Conservation (phyloP, 2,329 filamentous ascomycete species). For the Clonostachys rhizophaga region DNA sequence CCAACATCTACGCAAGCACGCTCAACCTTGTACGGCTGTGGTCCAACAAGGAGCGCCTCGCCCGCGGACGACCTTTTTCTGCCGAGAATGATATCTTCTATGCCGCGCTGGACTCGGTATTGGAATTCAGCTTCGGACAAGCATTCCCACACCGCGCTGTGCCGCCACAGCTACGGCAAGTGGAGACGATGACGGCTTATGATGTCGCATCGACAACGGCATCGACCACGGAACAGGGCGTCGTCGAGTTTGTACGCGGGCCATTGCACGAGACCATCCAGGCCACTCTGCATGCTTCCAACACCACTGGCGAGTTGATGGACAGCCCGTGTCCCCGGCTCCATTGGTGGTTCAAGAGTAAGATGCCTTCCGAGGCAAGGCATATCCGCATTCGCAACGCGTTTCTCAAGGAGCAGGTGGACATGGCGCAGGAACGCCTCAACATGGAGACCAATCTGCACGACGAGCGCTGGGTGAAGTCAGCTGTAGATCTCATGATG, state of each 20-base stretch:
- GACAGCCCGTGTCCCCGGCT: neutral
- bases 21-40: slow-evolving; percentile 24
- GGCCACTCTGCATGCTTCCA: slow-evolving; percentile 3
- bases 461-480: slow-evolving; percentile 4
- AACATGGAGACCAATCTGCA: neutral
- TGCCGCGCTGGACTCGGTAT: slow-evolving; percentile 22
- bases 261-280: slow-evolving; percentile 12
- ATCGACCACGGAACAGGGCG: neutral
- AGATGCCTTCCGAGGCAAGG: neutral
- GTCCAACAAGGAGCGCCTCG: slow-evolving; percentile 21
- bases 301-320: neutral
- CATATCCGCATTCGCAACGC: neutral
- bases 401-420: slow-evolving; percentile 4
- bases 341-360: slow-evolving; percentile 2
- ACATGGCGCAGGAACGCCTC: neutral
- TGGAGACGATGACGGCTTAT: neutral
- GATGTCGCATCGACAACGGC: neutral
- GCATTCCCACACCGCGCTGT: slow-evolving; percentile 14
- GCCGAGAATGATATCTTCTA: slow-evolving; percentile 24
- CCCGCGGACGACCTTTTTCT: slow-evolving; percentile 13
- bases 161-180: slow-evolving; percentile 6
- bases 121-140: slow-evolving; percentile 22
- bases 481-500: slow-evolving; percentile 23
- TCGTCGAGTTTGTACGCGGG: slow-evolving; percentile 10
- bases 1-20: slow-evolving; percentile 23